These are phyloP conservation scores for Metschnikowia santaceciliae DNA, from an alignment of 805 yeast genomes.

Conservation along the genomic window DNA sequence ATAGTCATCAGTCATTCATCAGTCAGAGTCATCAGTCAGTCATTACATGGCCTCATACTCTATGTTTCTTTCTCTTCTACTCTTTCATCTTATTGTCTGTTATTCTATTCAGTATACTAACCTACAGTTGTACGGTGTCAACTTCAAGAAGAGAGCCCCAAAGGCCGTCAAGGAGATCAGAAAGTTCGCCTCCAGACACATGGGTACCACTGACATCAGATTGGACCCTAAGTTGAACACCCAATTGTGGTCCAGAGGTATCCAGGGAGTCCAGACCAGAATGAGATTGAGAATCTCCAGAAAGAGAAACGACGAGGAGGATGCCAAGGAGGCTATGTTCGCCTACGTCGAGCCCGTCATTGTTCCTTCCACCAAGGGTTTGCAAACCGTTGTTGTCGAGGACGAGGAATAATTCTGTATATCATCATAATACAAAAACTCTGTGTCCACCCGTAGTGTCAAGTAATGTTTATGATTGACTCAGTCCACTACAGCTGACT, in stretches of 20 bases:
- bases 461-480: too few relatives aligned
- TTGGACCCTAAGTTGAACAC: slow-evolving; percentile 98
- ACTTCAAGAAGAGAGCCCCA: slow-evolving; percentile 99
- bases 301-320: slow-evolving; percentile 99
- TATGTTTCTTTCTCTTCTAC: too few relatives aligned
- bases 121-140: slow-evolving; percentile 88
- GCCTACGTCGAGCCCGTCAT: slow-evolving; percentile 96
- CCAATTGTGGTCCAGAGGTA: slow-evolving; percentile 99
- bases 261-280: slow-evolving; percentile 98
- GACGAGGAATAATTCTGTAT: slow-evolving; percentile 47
- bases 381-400: slow-evolving; percentile 93
- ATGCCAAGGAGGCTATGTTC: slow-evolving; percentile 95
- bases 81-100: too few relatives aligned
- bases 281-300: slow-evolving; percentile 97
- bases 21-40: too few relatives aligned
- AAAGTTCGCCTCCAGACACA: slow-evolving; percentile 97
- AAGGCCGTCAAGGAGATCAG: slow-evolving; percentile 98
- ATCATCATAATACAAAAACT: slow-evolving; percentile 19
- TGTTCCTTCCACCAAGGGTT: slow-evolving; percentile 95
- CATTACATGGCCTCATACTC: too few relatives aligned
- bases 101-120: slow-evolving; percentile 33
- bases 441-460: slow-evolving; percentile 3
- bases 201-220: slow-evolving; percentile 99
- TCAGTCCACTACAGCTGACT: too few relatives aligned
- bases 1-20: too few relatives aligned